phyloP scores from a whole-genome alignment of 2,329 filamentous ascomycete genomes.

The Fusarium pininemorale region DNA sequence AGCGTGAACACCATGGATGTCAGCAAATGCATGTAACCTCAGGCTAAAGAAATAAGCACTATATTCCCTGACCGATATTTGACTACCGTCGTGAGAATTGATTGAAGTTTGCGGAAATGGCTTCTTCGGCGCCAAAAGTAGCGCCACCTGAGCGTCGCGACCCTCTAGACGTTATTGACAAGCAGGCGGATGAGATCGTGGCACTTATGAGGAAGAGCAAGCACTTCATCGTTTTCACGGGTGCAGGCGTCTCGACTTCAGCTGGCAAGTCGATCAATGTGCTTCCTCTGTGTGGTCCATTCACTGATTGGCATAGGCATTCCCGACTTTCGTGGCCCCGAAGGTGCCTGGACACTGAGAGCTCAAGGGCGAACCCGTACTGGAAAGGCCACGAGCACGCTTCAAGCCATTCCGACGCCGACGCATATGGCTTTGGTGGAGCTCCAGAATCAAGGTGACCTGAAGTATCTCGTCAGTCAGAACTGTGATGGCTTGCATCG shows the following conservation, averaged over 20 bases:
- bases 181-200: constrained; percentile 50
- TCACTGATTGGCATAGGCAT: constrained; percentile 46
- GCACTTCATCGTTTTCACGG: constrained; percentile 58
- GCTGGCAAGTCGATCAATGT: constrained; percentile 43
- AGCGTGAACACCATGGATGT: neutral
- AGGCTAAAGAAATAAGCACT: neutral
- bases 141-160: constrained; percentile 27
- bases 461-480: constrained; percentile 57
- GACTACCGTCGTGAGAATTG: neutral
- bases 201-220: constrained; percentile 52
- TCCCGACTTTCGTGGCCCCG: constrained; percentile 58
- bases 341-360: constrained; percentile 56
- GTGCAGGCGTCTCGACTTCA: constrained; percentile 58
- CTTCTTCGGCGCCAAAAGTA: constrained; percentile 18
- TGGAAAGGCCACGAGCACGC: constrained; percentile 46
- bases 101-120: neutral
- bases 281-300: accelerated
- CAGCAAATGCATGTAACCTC: neutral
- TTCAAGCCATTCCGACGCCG: constrained; percentile 56
- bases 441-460: constrained; percentile 51
- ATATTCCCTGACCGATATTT: too few species aligned
- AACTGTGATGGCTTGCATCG: constrained; percentile 53
- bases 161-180: constrained; percentile 21
- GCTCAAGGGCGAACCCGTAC: constrained; percentile 52
- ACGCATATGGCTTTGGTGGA: constrained; percentile 59